Evolutionary conservation across 345 rosid genomes (phyloP).

Genomic region (Streptanthus diversifolius): DNA sequence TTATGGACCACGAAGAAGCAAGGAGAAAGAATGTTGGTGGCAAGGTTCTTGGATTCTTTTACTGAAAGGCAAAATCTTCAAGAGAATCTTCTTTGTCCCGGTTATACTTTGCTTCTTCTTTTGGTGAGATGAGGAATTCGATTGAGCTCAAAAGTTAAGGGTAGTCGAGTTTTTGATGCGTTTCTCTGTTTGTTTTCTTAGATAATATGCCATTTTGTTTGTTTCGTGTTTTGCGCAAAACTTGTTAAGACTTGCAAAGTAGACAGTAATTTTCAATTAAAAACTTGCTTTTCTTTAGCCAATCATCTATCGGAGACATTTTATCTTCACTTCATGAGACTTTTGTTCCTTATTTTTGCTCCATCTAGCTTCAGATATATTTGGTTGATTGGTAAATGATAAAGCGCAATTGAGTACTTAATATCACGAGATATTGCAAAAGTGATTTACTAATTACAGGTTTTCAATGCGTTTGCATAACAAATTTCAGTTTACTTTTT

Average conservation of each 20-base stretch:
- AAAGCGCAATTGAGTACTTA: background rate
- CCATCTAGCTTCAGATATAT: background rate
- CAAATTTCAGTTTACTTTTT: too few species aligned
- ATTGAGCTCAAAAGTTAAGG: constrained; percentile 22
- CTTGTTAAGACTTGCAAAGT: constrained; percentile 13
- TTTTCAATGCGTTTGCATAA: background rate
- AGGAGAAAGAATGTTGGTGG: constrained; percentile 89
- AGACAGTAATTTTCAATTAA: constrained; percentile 15
- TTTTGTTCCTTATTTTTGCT: background rate
- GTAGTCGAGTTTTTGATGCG: constrained; percentile 23
- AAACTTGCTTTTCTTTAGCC: constrained; percentile 2
- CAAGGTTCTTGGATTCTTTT: constrained; percentile 78
- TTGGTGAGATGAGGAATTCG: constrained; percentile 20
- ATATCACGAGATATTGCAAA: background rate
- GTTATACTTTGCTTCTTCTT: constrained; percentile 24
- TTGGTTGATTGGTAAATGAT: background rate
- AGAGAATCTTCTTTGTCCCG: background rate
- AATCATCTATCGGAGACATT: background rate
- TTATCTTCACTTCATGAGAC: background rate
- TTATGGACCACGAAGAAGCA: constrained; percentile 88
- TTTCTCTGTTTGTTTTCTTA: constrained; percentile 15
- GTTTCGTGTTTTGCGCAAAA: constrained; percentile 2
- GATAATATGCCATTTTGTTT: constrained; percentile 22
- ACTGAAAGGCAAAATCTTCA: constrained; percentile 29
- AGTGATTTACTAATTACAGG: background rate